These are phyloP conservation scores for Solanum pimpinellifolium DNA, from an alignment of 257 asterid genomes.

Conservation along the genomic window DNA sequence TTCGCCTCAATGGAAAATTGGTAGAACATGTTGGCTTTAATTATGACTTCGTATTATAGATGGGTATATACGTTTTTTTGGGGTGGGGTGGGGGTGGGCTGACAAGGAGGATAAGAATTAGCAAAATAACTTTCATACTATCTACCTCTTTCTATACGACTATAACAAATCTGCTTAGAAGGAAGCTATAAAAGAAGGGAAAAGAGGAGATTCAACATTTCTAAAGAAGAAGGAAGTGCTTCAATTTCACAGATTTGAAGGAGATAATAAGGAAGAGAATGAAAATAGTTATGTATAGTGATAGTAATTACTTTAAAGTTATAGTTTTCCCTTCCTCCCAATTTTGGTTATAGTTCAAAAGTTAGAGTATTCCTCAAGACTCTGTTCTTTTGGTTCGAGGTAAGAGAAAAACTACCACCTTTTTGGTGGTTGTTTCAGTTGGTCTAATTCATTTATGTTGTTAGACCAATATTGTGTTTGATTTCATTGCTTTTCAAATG, in stretches of 20 bases:
- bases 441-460: not conserved
- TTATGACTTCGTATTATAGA: not conserved
- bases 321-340: not conserved
- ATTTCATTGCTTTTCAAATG: slow-evolving; percentile 3
- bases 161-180: not conserved
- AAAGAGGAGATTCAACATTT: not conserved
- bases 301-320: not conserved
- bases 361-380: not conserved
- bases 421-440: not conserved
- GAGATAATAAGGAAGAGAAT: not conserved
- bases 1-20: not conserved
- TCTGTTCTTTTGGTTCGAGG: not conserved
- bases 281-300: not conserved
- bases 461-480: not conserved
- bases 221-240: not conserved
- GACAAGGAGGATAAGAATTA: not conserved
- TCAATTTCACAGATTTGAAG: not conserved
- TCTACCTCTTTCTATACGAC: not conserved
- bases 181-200: not conserved
- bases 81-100: not conserved
- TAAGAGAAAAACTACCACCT: not conserved
- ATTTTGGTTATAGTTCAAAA: not conserved
- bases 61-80: not conserved
- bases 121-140: not conserved
- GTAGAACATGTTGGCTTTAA: not conserved